Base-by-base conservation (phyloP, 1,139 yeast species). In the Tardiomyces blankii region DNA sequence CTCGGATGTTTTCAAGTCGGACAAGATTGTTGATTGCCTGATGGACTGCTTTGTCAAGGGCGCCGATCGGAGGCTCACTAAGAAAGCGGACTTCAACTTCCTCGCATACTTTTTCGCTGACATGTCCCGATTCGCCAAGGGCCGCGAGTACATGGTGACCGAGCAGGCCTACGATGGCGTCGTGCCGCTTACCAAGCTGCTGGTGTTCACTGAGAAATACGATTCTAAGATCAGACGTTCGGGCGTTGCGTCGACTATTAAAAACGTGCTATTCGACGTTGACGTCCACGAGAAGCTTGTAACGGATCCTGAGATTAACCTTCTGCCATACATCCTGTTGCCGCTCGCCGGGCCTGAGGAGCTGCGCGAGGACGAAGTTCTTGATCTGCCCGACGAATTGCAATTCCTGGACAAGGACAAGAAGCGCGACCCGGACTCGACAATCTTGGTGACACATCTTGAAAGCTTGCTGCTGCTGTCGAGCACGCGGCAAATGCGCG, bases 11-110 rank as follows among this genome's bases (percentile, higher is more conserved):
- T 82, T 81, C 66, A 72, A 72, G 54, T 80, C 89, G 47, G 59
- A 59, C 11, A 71, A 69, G 39, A 79, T 79, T n/a, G 73, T 87
- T 66, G 95, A 86, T 60, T 83, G 93, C 63, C 70, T 89, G 41
- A 77, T 88, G 80, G 95, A 87, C 65, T 80, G 93, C 60, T 89
- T 88, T 63, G 96, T 88, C 42, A 84, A 84, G 60, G 96, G 96
- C 5, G 70, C 75, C 44, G 89, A 83, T 54, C 72, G 88, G 60
- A 66, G 77, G 14, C 69, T 86, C 48, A 88, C 86, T 65, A 74
- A 73, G 56, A 74, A 70, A 56, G 95, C 95, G 3, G 75, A 77
- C 54, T 91, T 67, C 57, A 96, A 89, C 63, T 89, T 86, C 60
- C 70, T 91, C 53, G 75, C 96, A 0, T 88, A 82, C 63, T 86